A percentile compares a stretch with the other conserved stretches of the same genome.
Conservation (phyloP, 306 rosid species). For the Casuarina glauca region DNA sequence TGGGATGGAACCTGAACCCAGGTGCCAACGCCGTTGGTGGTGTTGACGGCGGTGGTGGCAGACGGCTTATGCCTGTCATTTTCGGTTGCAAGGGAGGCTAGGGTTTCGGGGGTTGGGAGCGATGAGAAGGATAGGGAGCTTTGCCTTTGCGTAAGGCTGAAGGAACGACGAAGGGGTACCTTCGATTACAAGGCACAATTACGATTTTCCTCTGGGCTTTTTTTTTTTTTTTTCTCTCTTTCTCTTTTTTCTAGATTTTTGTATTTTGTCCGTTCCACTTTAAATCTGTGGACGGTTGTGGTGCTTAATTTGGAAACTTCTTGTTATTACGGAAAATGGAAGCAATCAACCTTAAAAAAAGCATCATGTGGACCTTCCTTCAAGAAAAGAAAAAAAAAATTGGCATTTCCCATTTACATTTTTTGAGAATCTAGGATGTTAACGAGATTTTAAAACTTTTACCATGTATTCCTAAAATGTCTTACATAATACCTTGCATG, state of each 20-base stretch:
- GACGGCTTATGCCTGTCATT: conserved; percentile 51
- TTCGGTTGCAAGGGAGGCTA: conserved; percentile 37
- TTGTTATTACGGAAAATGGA: neutral
- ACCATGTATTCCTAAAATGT: too few relatives aligned
- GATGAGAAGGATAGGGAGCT: conserved; percentile 36
- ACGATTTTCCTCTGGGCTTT: conserved; percentile 30
- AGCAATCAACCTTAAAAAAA: neutral
- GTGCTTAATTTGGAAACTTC: neutral
- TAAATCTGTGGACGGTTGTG: neutral
- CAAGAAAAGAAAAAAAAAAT: neutral
- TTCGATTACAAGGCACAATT: conserved; percentile 92
- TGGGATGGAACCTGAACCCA: conserved; percentile 96
- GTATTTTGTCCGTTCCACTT: neutral
- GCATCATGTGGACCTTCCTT: too few relatives aligned
- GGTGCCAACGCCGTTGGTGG: conserved; percentile 90
- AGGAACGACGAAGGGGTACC: conserved; percentile 90
- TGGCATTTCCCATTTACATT: too few relatives aligned
- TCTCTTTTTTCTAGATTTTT: neutral
- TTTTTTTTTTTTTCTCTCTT: neutral
- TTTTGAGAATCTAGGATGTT: too few relatives aligned
- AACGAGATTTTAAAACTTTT: too few relatives aligned
- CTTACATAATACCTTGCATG: too few relatives aligned
- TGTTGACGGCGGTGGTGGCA: conserved; percentile 35
- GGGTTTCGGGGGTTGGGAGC: conserved; percentile 49
- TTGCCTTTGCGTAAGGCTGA: conserved; percentile 84